These are phyloP conservation scores for Petunia axillaris DNA, from an alignment of 257 asterid species.

Conservation along the genomic window DNA sequence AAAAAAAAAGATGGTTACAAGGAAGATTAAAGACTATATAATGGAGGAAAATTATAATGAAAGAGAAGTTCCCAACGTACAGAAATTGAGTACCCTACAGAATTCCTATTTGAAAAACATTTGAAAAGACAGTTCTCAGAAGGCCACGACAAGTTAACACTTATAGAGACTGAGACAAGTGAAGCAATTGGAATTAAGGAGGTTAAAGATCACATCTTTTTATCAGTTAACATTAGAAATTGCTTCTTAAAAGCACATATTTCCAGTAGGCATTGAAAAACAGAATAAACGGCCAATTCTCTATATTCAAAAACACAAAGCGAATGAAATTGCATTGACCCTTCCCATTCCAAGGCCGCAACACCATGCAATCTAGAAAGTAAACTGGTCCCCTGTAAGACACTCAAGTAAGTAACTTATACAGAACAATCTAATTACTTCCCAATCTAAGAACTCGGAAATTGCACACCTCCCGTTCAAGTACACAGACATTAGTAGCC, in stretches of 20 bases:
- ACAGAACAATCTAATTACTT: not conserved
- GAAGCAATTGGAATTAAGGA: not conserved
- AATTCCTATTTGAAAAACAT: not conserved
- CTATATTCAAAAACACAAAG: not conserved
- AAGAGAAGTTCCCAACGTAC: not conserved
- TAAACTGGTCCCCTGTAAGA: not conserved
- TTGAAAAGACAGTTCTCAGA: not conserved
- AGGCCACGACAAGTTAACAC: not conserved
- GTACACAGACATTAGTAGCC: too few relatives aligned
- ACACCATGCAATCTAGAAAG: constrained; percentile 25
- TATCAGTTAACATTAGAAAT: not conserved
- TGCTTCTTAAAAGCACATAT: not conserved
- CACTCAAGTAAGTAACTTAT: constrained; percentile 7
- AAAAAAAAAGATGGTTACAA: not conserved
- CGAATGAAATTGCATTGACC: not conserved
- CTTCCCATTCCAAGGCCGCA: constrained; percentile 24
- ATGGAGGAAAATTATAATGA: not conserved
- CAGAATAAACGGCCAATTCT: not conserved
- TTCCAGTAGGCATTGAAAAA: not conserved
- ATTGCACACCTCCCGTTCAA: not conserved
- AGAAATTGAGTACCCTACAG: not conserved
- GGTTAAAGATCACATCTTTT: not conserved
- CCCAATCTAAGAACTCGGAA: constrained; percentile 10
- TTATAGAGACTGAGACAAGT: not conserved
- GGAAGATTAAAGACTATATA: not conserved